Evolutionary conservation across 805 yeast species (phyloP).

Genomic region (Starmerella bombi): DNA sequence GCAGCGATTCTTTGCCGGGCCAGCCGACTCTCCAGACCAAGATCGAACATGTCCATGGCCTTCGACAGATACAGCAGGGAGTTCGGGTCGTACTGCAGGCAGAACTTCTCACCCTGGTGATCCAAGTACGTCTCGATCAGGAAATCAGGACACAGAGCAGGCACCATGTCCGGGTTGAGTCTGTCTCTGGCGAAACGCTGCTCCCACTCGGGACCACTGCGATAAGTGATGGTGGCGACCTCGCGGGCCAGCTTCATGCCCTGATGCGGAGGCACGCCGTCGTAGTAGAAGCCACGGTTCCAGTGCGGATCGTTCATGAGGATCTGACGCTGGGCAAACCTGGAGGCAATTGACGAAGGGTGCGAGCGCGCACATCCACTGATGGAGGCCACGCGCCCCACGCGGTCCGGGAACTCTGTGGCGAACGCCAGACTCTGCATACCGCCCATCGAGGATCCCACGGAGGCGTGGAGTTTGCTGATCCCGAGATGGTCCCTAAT

Average conservation of each 20-base stretch:
- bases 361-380: conserved; percentile 91
- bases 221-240: conserved; percentile 83
- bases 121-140: conserved; percentile 84
- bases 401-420: conserved; percentile 65
- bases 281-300: conserved; percentile 83
- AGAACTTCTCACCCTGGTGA: conserved; percentile 90
- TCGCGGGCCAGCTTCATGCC: conserved; percentile 93
- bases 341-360: conserved; percentile 85
- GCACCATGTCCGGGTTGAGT: conserved; percentile 62
- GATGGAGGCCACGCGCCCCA: conserved; percentile 60
- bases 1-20: conserved; percentile 6
- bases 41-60: conserved; percentile 89
- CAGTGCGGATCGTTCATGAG: conserved; percentile 91
- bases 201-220: conserved; percentile 98
- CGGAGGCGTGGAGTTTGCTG: conserved; percentile 53
- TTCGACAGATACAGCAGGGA: conserved; percentile 76
- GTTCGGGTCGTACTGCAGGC: conserved; percentile 81
- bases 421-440: conserved; percentile 90
- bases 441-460: conserved; percentile 98
- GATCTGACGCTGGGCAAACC: conserved; percentile 86
- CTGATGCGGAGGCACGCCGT: conserved; percentile 69
- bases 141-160: conserved; percentile 88
- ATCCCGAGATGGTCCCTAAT: conserved; percentile 52
- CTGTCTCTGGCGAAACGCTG: conserved; percentile 78
- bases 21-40: conserved; percentile 33